phyloP scores from a whole-genome alignment of 176 grass and related monocot species.

The Miscanthus lutarioriparius region DNA sequence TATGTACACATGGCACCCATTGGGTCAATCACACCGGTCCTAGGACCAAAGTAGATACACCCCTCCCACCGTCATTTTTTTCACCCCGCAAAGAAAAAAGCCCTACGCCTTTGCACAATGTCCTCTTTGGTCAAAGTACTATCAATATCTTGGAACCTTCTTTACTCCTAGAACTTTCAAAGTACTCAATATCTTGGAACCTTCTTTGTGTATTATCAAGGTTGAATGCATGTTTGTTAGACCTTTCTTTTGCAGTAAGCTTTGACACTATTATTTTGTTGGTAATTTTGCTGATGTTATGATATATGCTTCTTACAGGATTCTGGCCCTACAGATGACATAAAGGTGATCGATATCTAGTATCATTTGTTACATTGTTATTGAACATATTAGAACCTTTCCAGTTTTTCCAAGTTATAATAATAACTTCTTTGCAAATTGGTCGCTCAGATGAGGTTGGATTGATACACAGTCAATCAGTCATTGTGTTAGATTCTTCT shows the following conservation, averaged over 20 bases:
- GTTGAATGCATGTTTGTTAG: not conserved
- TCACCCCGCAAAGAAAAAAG: no score
- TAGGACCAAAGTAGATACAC: no score
- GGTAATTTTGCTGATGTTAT: slow-evolving; percentile 17
- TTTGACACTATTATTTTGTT: slow-evolving; percentile 4
- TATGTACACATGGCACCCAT: no score
- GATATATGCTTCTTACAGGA: slow-evolving; percentile 31
- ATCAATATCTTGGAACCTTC: no score
- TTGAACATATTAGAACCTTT: not conserved
- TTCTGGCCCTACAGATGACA: slow-evolving; percentile 19
- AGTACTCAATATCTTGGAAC: slow-evolving; percentile 1
- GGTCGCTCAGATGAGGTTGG: not conserved
- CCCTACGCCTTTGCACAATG: no score
- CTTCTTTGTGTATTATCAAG: not conserved
- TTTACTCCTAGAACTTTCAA: no score
- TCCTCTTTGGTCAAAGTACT: no score
- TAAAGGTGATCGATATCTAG: slow-evolving; percentile 35
- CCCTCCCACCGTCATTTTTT: no score
- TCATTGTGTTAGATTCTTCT: not conserved
- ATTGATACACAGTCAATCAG: not conserved
- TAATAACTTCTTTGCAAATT: not conserved
- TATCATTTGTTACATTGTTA: not conserved
- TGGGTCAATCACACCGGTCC: no score
- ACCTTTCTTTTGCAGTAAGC: not conserved
- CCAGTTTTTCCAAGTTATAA: not conserved